Base-by-base conservation (phyloP, 805 yeast species). In the Yamadazyma scolyti region DNA sequence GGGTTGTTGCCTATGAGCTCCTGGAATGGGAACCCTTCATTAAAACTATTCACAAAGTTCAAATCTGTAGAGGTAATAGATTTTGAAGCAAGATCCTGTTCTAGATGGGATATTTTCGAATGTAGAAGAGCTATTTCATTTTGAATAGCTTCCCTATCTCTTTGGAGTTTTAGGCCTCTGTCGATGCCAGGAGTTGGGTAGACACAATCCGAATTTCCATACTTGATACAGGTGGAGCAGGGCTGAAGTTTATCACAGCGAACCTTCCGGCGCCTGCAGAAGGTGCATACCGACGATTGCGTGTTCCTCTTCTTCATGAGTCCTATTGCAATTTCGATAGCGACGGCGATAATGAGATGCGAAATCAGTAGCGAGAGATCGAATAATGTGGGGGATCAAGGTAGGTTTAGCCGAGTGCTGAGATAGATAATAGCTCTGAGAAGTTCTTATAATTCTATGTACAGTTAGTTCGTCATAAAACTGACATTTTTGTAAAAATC, bases 401-500 rank as follows among this genome's bases (percentile, higher is more conserved):
- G n/a, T n/a, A n/a, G n/a, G n/a, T n/a, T n/a, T n/a, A n/a, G n/a
- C n/a, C n/a, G n/a, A n/a, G n/a, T n/a, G n/a, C n/a, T n/a, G n/a
- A n/a, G n/a, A n/a, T n/a, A n/a, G n/a, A n/a, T n/a, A n/a, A n/a
- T n/a, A n/a, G n/a, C n/a, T n/a, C n/a, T n/a, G n/a, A n/a, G n/a
- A n/a, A n/a, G n/a, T n/a, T n/a, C n/a, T n/a, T n/a, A n/a, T n/a
- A n/a, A n/a, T n/a, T n/a, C n/a, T n/a, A n/a, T n/a, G n/a, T n/a
- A n/a, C n/a, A n/a, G n/a, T 27, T 24, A 33, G 14, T 32, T 33
- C 3, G 36, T 33, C 62, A 78, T 64, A 42, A 83, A 84, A 14
- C 82, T 75, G 4, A 85, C 93, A 48, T 86, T 86, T 20, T 69
- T 63, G 51, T 86, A 86, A 37, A 85, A 71, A 30, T 81, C 82